These are phyloP conservation scores for Mycena amicta DNA, from an alignment of 768 basidiomycete species.

Conservation along the genomic window DNA sequence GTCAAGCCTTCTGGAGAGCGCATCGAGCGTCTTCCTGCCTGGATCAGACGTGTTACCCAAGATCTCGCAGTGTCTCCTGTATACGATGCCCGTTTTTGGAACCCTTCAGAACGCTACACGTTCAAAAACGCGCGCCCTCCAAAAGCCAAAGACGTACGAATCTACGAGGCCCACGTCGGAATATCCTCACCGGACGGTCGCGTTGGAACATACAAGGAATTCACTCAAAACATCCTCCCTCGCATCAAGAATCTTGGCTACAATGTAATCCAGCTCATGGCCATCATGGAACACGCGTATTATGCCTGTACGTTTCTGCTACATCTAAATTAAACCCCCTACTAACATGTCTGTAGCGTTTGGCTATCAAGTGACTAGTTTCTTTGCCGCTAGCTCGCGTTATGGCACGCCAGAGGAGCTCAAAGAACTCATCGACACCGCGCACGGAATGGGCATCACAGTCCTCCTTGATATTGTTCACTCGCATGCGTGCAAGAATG, in stretches of 20 bases:
- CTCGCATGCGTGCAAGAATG: conserved; percentile 98
- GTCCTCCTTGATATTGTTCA: conserved; percentile 97
- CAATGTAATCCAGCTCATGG: conserved; percentile 98
- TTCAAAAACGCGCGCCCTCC: conserved; percentile 81
- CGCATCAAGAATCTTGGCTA: conserved; percentile 92
- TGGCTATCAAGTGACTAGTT: conserved; percentile 96
- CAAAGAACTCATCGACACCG: conserved; percentile 92
- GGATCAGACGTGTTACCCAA: conserved; percentile 96
- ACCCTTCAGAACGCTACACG: conserved; percentile 80
- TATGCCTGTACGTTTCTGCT: conserved; percentile 77
- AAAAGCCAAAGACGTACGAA: conserved; percentile 66
- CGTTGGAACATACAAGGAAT: conserved; percentile 96
- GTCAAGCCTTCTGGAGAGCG: conserved; percentile 74
- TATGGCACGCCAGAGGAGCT: conserved; percentile 95
- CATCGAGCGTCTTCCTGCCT: conserved; percentile 90
- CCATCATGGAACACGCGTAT: conserved; percentile 96
- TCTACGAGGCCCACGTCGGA: conserved; percentile 98
- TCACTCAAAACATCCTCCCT: conserved; percentile 80
- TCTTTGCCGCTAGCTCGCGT: conserved; percentile 96
- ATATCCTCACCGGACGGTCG: conserved; percentile 87
- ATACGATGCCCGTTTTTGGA: conserved; percentile 99
- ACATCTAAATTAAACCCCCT: neutral
- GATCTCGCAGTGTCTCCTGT: conserved; percentile 86
- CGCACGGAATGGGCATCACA: conserved; percentile 89
- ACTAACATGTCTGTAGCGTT: conserved; percentile 63